Evolutionary conservation across 106 monocot species (phyloP).

Genomic region (Alisma plantagoaquatica): DNA sequence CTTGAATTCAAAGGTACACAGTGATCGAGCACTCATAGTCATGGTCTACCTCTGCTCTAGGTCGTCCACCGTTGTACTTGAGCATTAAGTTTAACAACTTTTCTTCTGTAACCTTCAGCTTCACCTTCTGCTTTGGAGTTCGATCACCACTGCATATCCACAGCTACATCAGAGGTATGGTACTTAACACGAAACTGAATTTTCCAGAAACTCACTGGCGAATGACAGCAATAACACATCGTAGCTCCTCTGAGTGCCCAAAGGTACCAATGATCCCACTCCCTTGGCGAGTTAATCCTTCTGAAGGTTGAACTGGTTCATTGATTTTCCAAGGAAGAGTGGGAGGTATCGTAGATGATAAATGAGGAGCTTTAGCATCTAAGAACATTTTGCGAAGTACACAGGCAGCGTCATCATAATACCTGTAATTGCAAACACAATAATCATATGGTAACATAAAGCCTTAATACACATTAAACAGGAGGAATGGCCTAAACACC

Average conservation of each 20-base stretch:
- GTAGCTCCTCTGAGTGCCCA: slow-evolving; percentile 94
- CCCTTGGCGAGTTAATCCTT: slow-evolving; percentile 81
- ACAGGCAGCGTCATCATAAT: slow-evolving; percentile 98
- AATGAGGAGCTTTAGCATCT: slow-evolving; percentile 99
- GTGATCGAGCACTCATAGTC: background rate
- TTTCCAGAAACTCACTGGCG: slow-evolving; percentile 91
- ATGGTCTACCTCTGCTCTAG: slow-evolving; percentile 68
- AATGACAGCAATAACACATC: slow-evolving; percentile 93
- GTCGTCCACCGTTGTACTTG: slow-evolving; percentile 90
- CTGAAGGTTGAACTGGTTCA: slow-evolving; percentile 61
- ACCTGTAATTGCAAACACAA: slow-evolving; percentile 34
- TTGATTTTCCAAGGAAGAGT: slow-evolving; percentile 92
- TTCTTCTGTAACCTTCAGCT: slow-evolving; percentile 96
- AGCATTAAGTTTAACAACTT: slow-evolving; percentile 94
- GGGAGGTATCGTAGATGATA: slow-evolving; percentile 86
- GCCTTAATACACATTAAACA: background rate
- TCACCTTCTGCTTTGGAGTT: slow-evolving; percentile 99
- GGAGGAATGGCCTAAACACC: too few relatives aligned
- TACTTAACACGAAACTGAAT: too few relatives aligned
- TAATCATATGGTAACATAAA: too few relatives aligned
- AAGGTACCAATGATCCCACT: slow-evolving; percentile 90
- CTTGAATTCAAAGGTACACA: background rate
- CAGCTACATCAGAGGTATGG: too few relatives aligned
- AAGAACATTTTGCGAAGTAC: slow-evolving; percentile 94
- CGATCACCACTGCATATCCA: slow-evolving; percentile 69